Percentiles rank a stretch among this genome's conserved stretches.
Conservation (phyloP, 1,139 yeast species). For the Schwanniomyces etchellsii region DNA sequence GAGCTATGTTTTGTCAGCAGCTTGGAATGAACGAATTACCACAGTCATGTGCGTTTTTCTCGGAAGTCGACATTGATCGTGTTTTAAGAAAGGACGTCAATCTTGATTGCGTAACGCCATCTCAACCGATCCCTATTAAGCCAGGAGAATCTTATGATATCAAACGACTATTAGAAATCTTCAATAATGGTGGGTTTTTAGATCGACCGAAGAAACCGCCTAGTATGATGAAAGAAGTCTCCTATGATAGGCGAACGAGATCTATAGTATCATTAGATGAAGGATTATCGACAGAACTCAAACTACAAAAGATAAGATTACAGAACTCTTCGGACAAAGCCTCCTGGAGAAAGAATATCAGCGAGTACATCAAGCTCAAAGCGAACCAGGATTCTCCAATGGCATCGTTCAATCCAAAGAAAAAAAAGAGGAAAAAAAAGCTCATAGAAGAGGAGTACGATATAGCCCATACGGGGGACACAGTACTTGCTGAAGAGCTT, state of each 20-base stretch:
- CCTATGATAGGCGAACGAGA: conserved; percentile 10
- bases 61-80: conserved; percentile 86
- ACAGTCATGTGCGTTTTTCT: conserved; percentile 92
- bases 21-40: conserved; percentile 87
- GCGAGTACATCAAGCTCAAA: conserved; percentile 10
- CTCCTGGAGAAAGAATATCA: conserved; percentile 21
- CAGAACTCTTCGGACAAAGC: conserved; percentile 23
- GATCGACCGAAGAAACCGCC: conserved; percentile 13
- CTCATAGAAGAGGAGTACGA: conserved; percentile 17
- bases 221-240: conserved; percentile 5
- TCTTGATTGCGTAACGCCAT: conserved; percentile 86
- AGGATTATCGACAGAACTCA: conserved; percentile 13
- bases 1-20: conserved; percentile 93
- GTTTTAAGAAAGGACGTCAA: conserved; percentile 86
- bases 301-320: conserved; percentile 20
- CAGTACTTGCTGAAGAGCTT: conserved; percentile 10
- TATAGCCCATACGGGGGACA: conserved; percentile 19
- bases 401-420: conserved; percentile 4
- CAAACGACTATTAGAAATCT: conserved; percentile 36
- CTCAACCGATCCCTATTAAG: conserved; percentile 65
- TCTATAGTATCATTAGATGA: conserved; percentile 19
- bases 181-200: conserved; percentile 11
- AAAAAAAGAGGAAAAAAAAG: conserved; percentile 1
- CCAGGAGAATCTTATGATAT: conserved; percentile 79
- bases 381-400: background rate